phyloP scores from a whole-genome alignment of 441 rosid genomes.

The Cnidoscolus chayamansa region DNA sequence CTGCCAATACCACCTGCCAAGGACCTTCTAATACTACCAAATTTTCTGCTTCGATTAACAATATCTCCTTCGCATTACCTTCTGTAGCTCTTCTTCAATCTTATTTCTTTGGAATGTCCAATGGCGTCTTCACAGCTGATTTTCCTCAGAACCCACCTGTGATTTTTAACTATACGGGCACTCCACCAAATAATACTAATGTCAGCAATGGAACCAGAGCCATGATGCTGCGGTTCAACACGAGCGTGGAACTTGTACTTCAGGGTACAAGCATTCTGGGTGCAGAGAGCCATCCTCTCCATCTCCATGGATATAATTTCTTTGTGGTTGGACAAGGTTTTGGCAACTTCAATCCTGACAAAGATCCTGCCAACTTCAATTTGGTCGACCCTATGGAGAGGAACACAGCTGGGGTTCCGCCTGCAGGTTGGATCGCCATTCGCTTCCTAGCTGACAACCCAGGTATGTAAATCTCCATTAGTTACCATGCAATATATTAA shows the following conservation, averaged over 20 bases:
- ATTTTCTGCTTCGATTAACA: slow-evolving; percentile 59
- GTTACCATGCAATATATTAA: too few species aligned
- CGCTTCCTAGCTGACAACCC: slow-evolving; percentile 59
- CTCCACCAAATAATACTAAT: slow-evolving; percentile 49
- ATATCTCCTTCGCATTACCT: slow-evolving; percentile 52
- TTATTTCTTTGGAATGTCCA: slow-evolving; percentile 39
- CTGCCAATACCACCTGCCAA: slow-evolving; percentile 44
- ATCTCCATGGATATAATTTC: slow-evolving; percentile 66
- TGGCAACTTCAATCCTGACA: slow-evolving; percentile 49
- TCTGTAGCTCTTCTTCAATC: slow-evolving; percentile 48
- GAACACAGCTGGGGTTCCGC: slow-evolving; percentile 55
- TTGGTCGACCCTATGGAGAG: slow-evolving; percentile 59
- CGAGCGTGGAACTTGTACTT: slow-evolving; percentile 56
- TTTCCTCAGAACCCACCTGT: slow-evolving; percentile 47
- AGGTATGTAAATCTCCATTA: slow-evolving; percentile 24
- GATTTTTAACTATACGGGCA: slow-evolving; percentile 63
- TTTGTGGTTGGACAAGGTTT: slow-evolving; percentile 58
- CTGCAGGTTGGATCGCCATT: slow-evolving; percentile 66
- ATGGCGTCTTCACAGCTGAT: slow-evolving; percentile 43
- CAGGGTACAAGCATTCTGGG: slow-evolving; percentile 67
- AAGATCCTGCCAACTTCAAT: slow-evolving; percentile 49
- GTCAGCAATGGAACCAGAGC: slow-evolving; percentile 47
- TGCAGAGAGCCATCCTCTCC: slow-evolving; percentile 68
- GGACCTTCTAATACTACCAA: slow-evolving; percentile 35
- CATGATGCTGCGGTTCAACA: slow-evolving; percentile 43